These are phyloP conservation scores for Lodderomyces jiufengensis DNA, from an alignment of 1,139 yeast genomes.

Conservation along the genomic window DNA sequence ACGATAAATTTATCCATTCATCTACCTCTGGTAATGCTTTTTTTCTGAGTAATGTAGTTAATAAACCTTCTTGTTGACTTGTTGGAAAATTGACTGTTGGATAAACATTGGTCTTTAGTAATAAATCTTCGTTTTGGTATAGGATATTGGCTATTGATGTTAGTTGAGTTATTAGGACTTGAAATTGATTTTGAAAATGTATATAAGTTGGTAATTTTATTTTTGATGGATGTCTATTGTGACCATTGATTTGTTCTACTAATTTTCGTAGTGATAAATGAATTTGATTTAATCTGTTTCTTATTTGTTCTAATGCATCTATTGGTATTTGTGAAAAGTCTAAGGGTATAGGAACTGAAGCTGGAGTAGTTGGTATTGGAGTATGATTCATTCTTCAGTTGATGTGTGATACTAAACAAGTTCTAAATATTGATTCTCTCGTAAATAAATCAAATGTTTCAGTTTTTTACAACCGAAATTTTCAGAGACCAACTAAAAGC, in stretches of 20 bases:
- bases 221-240: constrained; percentile 37
- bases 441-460: no score
- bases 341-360: constrained; percentile 7
- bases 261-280: constrained; percentile 42
- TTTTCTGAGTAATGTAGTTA: constrained; percentile 80
- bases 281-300: constrained; percentile 44
- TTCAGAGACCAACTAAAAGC: no score
- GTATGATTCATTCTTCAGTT: constrained; percentile 13
- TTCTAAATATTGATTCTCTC: no score
- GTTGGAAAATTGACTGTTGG: constrained; percentile 86
- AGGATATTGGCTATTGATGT: constrained; percentile 68
- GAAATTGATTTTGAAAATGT: constrained; percentile 71
- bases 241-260: constrained; percentile 41
- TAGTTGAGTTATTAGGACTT: constrained; percentile 77
- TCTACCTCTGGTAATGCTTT: constrained; percentile 88
- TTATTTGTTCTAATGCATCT: constrained; percentile 41
- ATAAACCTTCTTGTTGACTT: constrained; percentile 72
- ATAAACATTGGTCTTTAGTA: constrained; percentile 69
- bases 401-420: background rate
- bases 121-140: constrained; percentile 54
- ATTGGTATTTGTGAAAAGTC: constrained; percentile 31
- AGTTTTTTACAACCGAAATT: background rate
- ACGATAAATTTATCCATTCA: constrained; percentile 72
- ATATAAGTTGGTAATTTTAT: constrained; percentile 40
- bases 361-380: constrained; percentile 10